Conservation (phyloP, 2,329 filamentous ascomycete species). For the Apiospora rasikravindrae region DNA sequence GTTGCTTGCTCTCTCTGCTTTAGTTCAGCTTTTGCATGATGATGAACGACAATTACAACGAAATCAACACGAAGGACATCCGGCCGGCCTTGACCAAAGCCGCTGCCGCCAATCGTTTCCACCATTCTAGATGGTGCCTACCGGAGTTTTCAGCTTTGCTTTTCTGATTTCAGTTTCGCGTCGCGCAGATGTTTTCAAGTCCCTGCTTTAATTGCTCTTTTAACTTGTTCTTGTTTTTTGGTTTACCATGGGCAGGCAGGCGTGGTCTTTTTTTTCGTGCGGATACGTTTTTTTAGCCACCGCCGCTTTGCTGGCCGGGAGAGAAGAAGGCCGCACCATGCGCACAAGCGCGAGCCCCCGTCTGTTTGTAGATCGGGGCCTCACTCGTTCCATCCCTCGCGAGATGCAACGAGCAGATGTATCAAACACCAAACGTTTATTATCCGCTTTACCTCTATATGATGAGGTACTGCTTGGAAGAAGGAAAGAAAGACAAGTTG, state of each 20-base stretch:
- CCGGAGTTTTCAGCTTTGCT: not conserved
- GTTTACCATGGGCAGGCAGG: conserved; percentile 1
- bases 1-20: not conserved
- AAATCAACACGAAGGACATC: not conserved
- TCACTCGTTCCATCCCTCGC: not conserved
- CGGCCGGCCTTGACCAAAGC: not conserved
- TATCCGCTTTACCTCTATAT: not conserved
- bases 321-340: not conserved
- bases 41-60: not conserved
- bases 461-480: not conserved
- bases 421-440: conserved; percentile 13
- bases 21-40: not conserved
- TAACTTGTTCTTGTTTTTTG: not conserved
- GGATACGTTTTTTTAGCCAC: conserved; percentile 17
- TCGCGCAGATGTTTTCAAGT: not conserved
- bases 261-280: conserved; percentile 14
- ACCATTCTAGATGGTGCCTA: not conserved
- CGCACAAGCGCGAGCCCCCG: not conserved
- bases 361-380: not conserved
- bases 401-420: conserved; percentile 11
- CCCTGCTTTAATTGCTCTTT: not conserved
- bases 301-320: conserved; percentile 2
- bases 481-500: not conserved
- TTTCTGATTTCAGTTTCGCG: not conserved
- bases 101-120: not conserved